Evolutionary conservation across 75 land plant genomes (phyloP).

Genomic region (Picea sitchensis): DNA sequence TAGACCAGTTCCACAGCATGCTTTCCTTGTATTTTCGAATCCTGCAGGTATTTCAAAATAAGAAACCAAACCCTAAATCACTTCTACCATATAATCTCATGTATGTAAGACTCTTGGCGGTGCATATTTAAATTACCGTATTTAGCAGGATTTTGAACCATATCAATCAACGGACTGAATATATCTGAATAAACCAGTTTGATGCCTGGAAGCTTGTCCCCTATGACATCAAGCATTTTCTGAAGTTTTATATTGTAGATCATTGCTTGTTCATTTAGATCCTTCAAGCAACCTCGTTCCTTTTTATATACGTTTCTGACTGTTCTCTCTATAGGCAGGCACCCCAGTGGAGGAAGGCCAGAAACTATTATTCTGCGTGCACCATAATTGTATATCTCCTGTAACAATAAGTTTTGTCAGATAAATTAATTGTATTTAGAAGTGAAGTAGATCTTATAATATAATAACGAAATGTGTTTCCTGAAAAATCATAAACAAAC

Average conservation of each 20-base stretch:
- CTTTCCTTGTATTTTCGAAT: slow-evolving; percentile 29
- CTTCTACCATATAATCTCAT: too few species aligned
- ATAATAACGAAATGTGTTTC: too few species aligned
- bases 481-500: too few species aligned
- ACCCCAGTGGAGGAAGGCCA: slow-evolving; percentile 63
- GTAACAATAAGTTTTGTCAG: neutral
- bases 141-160: neutral
- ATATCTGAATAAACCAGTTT: neutral
- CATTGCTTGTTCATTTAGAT: slow-evolving; percentile 37
- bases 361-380: neutral
- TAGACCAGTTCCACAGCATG: slow-evolving; percentile 69
- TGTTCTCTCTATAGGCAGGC: slow-evolving; percentile 59
- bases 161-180: neutral
- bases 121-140: neutral
- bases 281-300: slow-evolving; percentile 31
- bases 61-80: too few species aligned
- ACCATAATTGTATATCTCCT: neutral
- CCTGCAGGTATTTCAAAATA: slow-evolving; percentile 29
- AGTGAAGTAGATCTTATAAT: too few species aligned
- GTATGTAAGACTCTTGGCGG: too few species aligned
- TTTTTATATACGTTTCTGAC: slow-evolving; percentile 4
- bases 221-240: slow-evolving; percentile 15
- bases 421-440: too few species aligned
- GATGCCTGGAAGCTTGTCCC: slow-evolving; percentile 23
- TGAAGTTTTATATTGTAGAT: slow-evolving; percentile 43